phyloP scores from a whole-genome alignment of 1,284 basidiomycete genomes.

The Vanrija sp. region DNA sequence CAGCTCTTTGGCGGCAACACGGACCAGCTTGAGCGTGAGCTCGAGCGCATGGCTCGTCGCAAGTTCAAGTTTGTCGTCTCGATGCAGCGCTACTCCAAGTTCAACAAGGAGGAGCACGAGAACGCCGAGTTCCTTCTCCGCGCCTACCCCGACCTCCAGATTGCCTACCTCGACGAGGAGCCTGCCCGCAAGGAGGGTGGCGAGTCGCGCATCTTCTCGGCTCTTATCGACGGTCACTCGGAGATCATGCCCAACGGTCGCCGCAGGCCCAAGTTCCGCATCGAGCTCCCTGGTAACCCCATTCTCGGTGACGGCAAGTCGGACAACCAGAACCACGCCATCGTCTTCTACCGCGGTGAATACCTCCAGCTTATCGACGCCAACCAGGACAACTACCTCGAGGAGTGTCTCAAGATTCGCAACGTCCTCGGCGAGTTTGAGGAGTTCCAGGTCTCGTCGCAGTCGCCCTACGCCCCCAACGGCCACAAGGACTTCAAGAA shows the following conservation, averaged over 20 bases:
- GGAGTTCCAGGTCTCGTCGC: constrained; percentile 75
- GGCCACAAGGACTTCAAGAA: constrained; percentile 81
- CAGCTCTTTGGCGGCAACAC: constrained; percentile 97
- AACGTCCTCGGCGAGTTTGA: constrained; percentile 99
- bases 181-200: constrained; percentile 88
- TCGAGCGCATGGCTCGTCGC: constrained; percentile 93
- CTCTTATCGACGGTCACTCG: constrained; percentile 95
- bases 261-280: constrained; percentile 92
- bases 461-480: constrained; percentile 85
- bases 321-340: constrained; percentile 99
- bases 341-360: constrained; percentile 98
- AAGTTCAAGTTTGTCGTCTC: constrained; percentile 99
- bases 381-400: constrained; percentile 99
- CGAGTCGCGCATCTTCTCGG: constrained; percentile 91
- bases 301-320: constrained; percentile 99
- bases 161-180: constrained; percentile 97
- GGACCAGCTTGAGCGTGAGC: constrained; percentile 91
- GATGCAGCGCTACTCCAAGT: constrained; percentile 99
- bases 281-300: constrained; percentile 97
- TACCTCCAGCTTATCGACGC: constrained; percentile 99
- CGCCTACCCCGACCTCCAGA: constrained; percentile 98
- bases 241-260: constrained; percentile 87
- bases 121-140: constrained; percentile 97
- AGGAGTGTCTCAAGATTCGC: constrained; percentile 98
- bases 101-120: constrained; percentile 99